phyloP scores from a whole-genome alignment of 371 early-diverging fungal genomes.

The Modicella reniformis region DNA sequence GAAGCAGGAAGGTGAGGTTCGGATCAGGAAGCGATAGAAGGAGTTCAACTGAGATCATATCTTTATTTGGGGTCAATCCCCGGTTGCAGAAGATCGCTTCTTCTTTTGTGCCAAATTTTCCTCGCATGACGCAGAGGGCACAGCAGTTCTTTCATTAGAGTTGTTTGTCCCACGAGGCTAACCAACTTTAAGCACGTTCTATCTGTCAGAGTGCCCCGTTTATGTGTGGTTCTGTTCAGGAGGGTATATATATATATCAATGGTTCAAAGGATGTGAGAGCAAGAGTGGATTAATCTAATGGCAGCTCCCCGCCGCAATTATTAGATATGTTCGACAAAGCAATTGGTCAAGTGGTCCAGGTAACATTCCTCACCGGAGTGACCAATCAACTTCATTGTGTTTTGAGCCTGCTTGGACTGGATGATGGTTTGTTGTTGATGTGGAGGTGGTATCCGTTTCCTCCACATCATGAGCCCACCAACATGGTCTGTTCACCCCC shows the following conservation, averaged over 20 bases:
- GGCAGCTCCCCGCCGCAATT: too few species aligned
- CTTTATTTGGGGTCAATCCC: background rate
- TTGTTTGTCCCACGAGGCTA: too few species aligned
- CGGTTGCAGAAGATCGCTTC: background rate
- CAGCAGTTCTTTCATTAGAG: too few species aligned
- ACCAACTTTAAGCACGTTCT: too few species aligned
- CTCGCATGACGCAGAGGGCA: background rate
- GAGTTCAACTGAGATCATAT: background rate
- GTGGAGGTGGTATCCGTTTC: conserved; percentile 70
- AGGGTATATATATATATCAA: too few species aligned
- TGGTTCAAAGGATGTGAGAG: too few species aligned
- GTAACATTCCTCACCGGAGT: too few species aligned
- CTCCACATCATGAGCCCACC: conserved; percentile 83
- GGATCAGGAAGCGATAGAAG: background rate
- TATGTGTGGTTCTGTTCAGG: too few species aligned
- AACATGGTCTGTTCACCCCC: conserved; percentile 83
- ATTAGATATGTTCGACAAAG: conserved; percentile 64
- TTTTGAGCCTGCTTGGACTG: conserved; percentile 54
- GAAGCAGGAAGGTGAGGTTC: background rate
- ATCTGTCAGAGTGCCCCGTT: too few species aligned
- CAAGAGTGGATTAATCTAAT: too few species aligned
- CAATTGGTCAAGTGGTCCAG: conserved; percentile 76
- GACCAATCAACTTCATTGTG: conserved; percentile 69
- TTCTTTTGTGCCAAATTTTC: background rate
- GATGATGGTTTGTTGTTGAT: conserved; percentile 16